Evolutionary conservation across 345 rosid genomes (phyloP).

Genomic region (Rubroshorea leprosula): DNA sequence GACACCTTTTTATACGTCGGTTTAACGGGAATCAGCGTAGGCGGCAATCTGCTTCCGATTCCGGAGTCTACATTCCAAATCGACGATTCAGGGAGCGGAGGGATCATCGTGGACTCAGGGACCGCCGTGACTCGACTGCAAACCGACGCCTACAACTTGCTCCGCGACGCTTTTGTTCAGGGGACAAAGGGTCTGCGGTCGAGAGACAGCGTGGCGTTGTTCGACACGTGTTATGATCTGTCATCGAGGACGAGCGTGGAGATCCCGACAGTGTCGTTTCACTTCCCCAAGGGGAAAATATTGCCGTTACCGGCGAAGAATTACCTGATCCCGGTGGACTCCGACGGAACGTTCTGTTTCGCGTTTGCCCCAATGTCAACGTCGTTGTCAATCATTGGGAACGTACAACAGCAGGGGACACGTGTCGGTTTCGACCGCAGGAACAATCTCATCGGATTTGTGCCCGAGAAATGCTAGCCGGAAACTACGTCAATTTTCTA

Average conservation of each 20-base stretch:
- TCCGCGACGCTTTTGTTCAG: slow-evolving; percentile 55
- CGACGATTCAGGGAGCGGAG: slow-evolving; percentile 68
- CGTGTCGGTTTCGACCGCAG: slow-evolving; percentile 69
- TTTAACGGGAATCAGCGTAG: slow-evolving; percentile 65
- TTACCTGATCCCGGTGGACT: slow-evolving; percentile 83
- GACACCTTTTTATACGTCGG: slow-evolving; percentile 77
- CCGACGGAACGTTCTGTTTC: slow-evolving; percentile 74
- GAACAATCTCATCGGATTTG: slow-evolving; percentile 48
- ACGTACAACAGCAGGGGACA: slow-evolving; percentile 90
- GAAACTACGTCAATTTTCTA: no score
- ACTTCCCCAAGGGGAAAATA: slow-evolving; percentile 43
- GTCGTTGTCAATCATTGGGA: slow-evolving; percentile 64
- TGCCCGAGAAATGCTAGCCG: slow-evolving; percentile 41
- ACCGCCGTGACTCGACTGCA: slow-evolving; percentile 80
- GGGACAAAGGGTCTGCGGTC: slow-evolving; percentile 41
- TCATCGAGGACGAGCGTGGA: slow-evolving; percentile 51
- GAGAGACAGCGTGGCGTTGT: slow-evolving; percentile 46
- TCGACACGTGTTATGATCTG: slow-evolving; percentile 84
- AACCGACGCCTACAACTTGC: slow-evolving; percentile 40
- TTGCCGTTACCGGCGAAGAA: slow-evolving; percentile 72
- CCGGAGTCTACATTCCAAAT: slow-evolving; percentile 52
- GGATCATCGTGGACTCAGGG: slow-evolving; percentile 84
- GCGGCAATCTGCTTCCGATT: slow-evolving; percentile 48
- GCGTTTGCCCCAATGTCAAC: slow-evolving; percentile 79
- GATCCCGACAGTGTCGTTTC: slow-evolving; percentile 72